Percentiles rank a stretch among this genome's conserved stretches.
Evolutionary conservation across 345 rosid species (phyloP).

Genomic region (Moricandia moricandioides): DNA sequence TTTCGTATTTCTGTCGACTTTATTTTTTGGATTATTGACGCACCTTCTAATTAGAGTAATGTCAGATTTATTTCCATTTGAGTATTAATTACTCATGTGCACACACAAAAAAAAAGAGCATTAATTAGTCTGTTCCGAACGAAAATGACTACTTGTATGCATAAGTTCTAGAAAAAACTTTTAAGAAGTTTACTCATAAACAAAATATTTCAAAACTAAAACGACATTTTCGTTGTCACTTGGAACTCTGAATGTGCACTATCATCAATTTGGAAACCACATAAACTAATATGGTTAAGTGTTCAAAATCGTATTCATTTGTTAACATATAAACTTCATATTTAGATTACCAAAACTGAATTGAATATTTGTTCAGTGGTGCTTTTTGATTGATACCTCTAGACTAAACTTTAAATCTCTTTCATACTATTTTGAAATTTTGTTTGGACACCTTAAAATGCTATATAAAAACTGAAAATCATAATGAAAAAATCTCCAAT

Average conservation of each 20-base stretch:
- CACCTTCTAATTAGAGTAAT: constrained; percentile 4
- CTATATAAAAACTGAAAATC: not conserved
- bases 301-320: not conserved
- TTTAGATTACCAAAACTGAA: not conserved
- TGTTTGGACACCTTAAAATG: not conserved
- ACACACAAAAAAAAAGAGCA: no score
- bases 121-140: not conserved
- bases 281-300: not conserved
- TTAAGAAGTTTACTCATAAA: not conserved
- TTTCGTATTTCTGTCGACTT: not conserved
- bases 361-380: not conserved
- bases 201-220: not conserved
- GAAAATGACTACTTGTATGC: not conserved
- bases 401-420: not conserved
- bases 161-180: not conserved
- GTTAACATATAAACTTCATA: not conserved
- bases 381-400: not conserved
- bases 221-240: not conserved
- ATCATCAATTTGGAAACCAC: not conserved
- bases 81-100: constrained; percentile 17
- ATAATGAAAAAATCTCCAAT: not conserved
- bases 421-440: not conserved
- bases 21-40: not conserved
- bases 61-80: constrained; percentile 14
- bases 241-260: not conserved